A percentile compares a stretch with the other conserved stretches of the same genome.
Conservation (phyloP, 1,139 yeast genomes). For the Candida tropicalis region DNA sequence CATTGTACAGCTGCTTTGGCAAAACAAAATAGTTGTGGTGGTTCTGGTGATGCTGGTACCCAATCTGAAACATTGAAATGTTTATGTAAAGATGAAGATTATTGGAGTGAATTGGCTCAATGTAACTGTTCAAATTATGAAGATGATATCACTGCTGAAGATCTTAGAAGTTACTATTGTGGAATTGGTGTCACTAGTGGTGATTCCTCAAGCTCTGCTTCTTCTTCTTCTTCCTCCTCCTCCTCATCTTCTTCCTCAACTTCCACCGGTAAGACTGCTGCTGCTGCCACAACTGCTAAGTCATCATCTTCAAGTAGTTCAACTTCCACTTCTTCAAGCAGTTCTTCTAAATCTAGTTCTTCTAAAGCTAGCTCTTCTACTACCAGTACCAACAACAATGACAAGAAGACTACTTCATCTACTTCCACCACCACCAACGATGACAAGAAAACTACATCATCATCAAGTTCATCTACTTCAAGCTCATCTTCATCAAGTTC, state of each 20-base stretch:
- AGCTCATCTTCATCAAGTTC: background rate
- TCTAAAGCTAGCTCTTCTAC: no score
- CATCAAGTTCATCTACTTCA: background rate
- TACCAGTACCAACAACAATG: no score
- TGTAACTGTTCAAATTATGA: slow-evolving; percentile 6
- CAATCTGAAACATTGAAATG: slow-evolving; percentile 4
- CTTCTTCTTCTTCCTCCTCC: background rate
- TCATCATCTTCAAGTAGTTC: no score
- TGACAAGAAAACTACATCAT: background rate
- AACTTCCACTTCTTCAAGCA: no score
- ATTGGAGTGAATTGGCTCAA: slow-evolving; percentile 6
- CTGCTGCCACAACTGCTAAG: background rate
- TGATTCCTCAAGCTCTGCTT: slow-evolving; percentile 5
- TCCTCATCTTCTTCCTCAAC: slow-evolving; percentile 20
- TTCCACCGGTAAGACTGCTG: slow-evolving; percentile 14
- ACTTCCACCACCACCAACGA: background rate
- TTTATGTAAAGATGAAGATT: slow-evolving; percentile 4
- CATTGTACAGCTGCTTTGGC: slow-evolving; percentile 1
- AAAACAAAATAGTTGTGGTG: slow-evolving; percentile 5
- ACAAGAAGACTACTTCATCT: background rate
- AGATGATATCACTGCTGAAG: slow-evolving; percentile 2
- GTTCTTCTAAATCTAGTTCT: no score
- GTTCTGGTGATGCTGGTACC: slow-evolving; percentile 1
- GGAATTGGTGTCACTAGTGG: background rate
- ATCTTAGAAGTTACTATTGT: slow-evolving; percentile 5